Base-by-base conservation (phyloP, 2,329 filamentous ascomycete species). In the Delphinella strobiligena region DNA sequence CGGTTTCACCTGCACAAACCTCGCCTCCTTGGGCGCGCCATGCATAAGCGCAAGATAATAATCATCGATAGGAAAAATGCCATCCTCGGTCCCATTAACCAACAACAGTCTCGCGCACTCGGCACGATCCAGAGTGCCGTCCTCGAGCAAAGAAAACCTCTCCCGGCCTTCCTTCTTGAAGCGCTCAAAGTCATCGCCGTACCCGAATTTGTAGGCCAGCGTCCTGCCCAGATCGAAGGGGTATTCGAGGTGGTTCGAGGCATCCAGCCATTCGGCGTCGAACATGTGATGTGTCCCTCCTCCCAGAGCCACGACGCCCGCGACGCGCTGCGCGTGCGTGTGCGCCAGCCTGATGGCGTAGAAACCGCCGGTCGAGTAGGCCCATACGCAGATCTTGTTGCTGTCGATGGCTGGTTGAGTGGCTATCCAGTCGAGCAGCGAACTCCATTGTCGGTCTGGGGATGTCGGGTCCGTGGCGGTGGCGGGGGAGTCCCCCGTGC, bases 51-150 rank as follows among this genome's bases (percentile, higher is more conserved):
- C 68, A 31, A 76, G 53, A 47, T 72, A 71, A 41, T 72, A 70
- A 48, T 77, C 74, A 48, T 77, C 74, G 34, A 77, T 71, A 0
- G 74, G 74, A 54, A 78, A 77, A 35, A 78, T 75, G 58, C 75
- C 72, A 49, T 77, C 74, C 19, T 71, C 63, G 1, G 66, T 69
- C 0, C 74, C 69, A 47, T 78, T 77, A 7, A 77, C 72, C 4
- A 77, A 56, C 29, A 78, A 51, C 38, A 75, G 50, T 19, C 63
- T 58, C 17, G 66, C 56, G 41, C 71, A 74, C 5, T 58, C 52
- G 0, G 60, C 60, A 45, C 59, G 63, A 40, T 74, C 64, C 24
- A 77, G 55, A 17, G 72, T 74, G 4, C 72, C 72, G 38, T 72
- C 68, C 9, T 66, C 61, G 3, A 77, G 52, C 9, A 77, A 54